phyloP scores from a whole-genome alignment of 75 land plant genomes.

The Pinus tabuliformis region DNA sequence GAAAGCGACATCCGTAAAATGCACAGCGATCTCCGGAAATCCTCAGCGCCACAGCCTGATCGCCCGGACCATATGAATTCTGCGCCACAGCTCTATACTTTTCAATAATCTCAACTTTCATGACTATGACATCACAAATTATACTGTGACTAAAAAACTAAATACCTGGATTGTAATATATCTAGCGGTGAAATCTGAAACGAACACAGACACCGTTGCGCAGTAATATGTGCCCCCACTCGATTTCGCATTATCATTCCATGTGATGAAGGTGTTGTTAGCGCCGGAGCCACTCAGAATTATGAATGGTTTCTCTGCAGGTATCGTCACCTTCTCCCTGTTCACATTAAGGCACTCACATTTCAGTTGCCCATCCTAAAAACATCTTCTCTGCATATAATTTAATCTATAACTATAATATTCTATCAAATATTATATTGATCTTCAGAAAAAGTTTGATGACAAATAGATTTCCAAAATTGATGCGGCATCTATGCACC shows the following conservation, averaged over 20 bases:
- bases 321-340: constrained; percentile 40
- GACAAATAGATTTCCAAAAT: too few relatives aligned
- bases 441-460: too few relatives aligned
- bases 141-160: too few relatives aligned
- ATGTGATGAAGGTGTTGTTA: constrained; percentile 22
- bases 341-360: too few relatives aligned
- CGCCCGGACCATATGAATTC: constrained; percentile 19
- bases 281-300: constrained; percentile 33
- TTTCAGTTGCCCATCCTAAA: too few relatives aligned
- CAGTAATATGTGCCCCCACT: constrained; percentile 26
- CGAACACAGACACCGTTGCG: constrained; percentile 32
- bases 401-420: too few relatives aligned
- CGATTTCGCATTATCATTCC: constrained; percentile 23
- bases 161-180: constrained; percentile 41
- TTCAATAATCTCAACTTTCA: constrained; percentile 19
- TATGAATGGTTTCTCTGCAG: constrained; percentile 33
- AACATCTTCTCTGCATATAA: too few relatives aligned
- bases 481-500: too few relatives aligned
- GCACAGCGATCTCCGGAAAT: constrained; percentile 15
- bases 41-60: constrained; percentile 24
- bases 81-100: neutral
- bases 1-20: constrained; percentile 12
- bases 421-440: too few relatives aligned
- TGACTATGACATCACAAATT: too few relatives aligned
- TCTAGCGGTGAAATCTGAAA: constrained; percentile 34